Evolutionary conservation across 139 green algal species (phyloP), one percentile per base, ranked within the genome.

Genomic region (Monoraphidium neglectum): DNA sequence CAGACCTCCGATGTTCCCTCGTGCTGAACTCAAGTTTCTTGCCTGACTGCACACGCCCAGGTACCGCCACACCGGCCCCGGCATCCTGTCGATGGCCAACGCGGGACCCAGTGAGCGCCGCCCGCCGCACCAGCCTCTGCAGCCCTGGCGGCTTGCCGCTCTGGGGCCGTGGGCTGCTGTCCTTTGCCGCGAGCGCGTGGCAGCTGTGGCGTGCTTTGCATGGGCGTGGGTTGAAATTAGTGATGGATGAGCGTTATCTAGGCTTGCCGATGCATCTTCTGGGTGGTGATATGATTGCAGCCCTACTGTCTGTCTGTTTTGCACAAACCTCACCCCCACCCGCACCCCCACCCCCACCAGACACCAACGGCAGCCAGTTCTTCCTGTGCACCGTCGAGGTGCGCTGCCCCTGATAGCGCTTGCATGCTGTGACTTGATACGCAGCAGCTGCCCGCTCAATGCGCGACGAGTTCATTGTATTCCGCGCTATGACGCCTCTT

Each of bases 11-110:
- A 60, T 60, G 51, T 60, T 18, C 18, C 18, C 18, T 60, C 21
- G 18, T 60, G 51, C 51, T 28, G 51, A 12, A 23, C 28, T 66
- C 59, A 66, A 21, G 59, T 23, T n/a, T 21, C 59, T 66, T n/a
- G 12, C 28, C 59, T 21, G 18, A 12, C 18, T 8, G 35, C 35
- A 18, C 49, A 24, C 18, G 18, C 18, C 21, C 18, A 28, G 51
- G 18, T 32, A 47, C 18, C n/a, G 23, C 36, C 73, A 77, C 68
- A 72, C 74, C 36, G 77, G 70, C 5, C 32, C 74, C 24, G 87
- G 82, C 76, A 85, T 86, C 33, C 65, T 91, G 37, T 86, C 72
- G 16, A 89, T 92, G 87, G 87, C 83, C 35, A 87, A 90, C 66
- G 86, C 81, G n/a, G 89, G 89, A 10, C 84, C 85, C 51, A 89